These are phyloP conservation scores for Arxiozyma bovina DNA, from an alignment of 1,139 yeast species.

Conservation along the genomic window DNA sequence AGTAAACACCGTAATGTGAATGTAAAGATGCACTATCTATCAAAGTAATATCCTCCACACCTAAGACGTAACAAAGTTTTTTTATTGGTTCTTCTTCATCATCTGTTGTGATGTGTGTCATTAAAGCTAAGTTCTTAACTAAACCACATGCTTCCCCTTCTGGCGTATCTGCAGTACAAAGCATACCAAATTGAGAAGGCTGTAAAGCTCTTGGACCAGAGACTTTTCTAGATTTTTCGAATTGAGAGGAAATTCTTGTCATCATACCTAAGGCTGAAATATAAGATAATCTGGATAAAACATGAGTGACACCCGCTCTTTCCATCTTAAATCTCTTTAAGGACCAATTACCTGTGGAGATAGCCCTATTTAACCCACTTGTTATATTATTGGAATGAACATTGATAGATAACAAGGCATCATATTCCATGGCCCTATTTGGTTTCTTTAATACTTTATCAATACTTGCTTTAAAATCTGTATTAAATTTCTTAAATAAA, in stretches of 20 bases:
- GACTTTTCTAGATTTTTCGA: constrained; percentile 94
- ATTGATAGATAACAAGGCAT: constrained; percentile 79
- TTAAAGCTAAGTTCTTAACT: constrained; percentile 88
- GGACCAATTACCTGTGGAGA: constrained; percentile 98
- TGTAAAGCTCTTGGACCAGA: constrained; percentile 99
- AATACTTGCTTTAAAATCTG: constrained; percentile 86
- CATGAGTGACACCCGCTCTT: constrained; percentile 98
- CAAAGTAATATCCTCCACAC: constrained; percentile 78
- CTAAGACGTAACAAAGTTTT: constrained; percentile 67
- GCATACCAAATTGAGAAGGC: constrained; percentile 98
- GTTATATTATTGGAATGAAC: constrained; percentile 90
- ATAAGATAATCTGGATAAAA: constrained; percentile 78
- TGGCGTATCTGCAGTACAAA: constrained; percentile 98
- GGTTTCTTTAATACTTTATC: constrained; percentile 92
- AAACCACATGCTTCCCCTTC: constrained; percentile 99
- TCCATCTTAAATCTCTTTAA: constrained; percentile 98
- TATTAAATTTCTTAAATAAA: constrained; percentile 88
- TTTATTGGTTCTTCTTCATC: constrained; percentile 89
- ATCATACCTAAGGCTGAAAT: constrained; percentile 97
- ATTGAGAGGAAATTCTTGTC: constrained; percentile 98
- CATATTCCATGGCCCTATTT: constrained; percentile 89
- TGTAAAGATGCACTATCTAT: constrained; percentile 82
- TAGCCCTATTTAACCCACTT: constrained; percentile 89
- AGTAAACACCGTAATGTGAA: constrained; percentile 71
- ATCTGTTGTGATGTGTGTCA: constrained; percentile 98